Evolutionary conservation across 805 yeast species (phyloP), one percentile per base, ranked within the genome.

Genomic region (Pichia rugopelliculosa): DNA sequence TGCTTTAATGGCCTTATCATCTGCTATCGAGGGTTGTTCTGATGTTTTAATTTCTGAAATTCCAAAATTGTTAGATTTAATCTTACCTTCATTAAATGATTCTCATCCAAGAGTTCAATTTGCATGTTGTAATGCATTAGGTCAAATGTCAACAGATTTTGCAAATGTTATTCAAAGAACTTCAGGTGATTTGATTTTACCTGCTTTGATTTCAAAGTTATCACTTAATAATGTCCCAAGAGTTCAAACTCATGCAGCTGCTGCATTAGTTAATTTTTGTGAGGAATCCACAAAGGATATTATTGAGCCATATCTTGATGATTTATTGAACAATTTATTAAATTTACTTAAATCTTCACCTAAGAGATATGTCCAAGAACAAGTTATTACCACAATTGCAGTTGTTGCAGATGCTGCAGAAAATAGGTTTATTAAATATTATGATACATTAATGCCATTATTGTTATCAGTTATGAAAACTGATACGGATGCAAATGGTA

Each of bases 231-330:
- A 88, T 42, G 90, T 84, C 48, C 91, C 95, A 44, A 75, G 98
- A 60, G 99, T 93, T 22, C 98, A 91, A 69, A 87, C 96, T 0
- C 99, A 93, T 62, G 98, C 97, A 17, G 97, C 99, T 39, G 99
- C 99, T 45, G 99, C 99, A 0, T 73, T 91, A 58, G 98, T 93
- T 41, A 93, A 93, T 64, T 93, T 93, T 64, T 80, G 91, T 37
- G 99, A 93, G 67, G 88, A 85, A 53, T 96, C 98, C 2, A 70
- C 87, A 6, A 85, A 87, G 60, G 95, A 86, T 52, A 79, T 82
- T 11, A 70, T 93, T 56, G 96, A 89, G 60, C 98, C 98, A n/a
- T 90, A 85, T 59, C 73, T 93, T 60, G 99, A 93, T 64, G 79
- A 75, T 55, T 70, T 93, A 58, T 72, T 93, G 49, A 74, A 80